Base-by-base conservation (phyloP, 768 basidiomycete genomes). In the Gloeopeniophorella convolvens region DNA sequence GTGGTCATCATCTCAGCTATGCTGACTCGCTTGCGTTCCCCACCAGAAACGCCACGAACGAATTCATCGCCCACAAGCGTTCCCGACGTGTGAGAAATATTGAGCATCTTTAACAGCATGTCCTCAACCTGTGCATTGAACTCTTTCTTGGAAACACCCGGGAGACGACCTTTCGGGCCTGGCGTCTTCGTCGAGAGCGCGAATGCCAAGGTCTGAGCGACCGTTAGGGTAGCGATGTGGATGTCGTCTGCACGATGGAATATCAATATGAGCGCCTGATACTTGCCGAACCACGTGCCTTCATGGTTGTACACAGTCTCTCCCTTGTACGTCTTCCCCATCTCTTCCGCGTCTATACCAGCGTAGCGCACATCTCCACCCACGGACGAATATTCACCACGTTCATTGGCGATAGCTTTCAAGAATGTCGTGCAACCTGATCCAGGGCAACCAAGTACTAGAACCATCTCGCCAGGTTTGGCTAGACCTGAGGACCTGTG, bases 1-100 rank as follows among this genome's bases (percentile, higher is more conserved):
- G 83, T 85, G 1, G 86, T 76, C 78, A 89, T 83, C 78, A 88
- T 89, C 67, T 93, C 90, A 10, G 85, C 84, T 59, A 92, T 92
- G 50, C 82, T 82, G 13, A 93, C 73, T 52, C 80, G 78, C 64
- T 92, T 93, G 44, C 83, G 75, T 60, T 89, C 87, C 16, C 87
- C 87, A 35, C 88, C 87, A 0, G 82, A 84, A 12, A 89, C 79
- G 20, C 86, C 85, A 13, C 83, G 83, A 8, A 95, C 83, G 59
- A 86, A 89, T 52, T 88, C 90, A 62, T 92, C 82, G 0, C 93
- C 93, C 33, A 95, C 82, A 0, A 87, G 79, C 4, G 91, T 94
- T 48, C 77, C 70, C 44, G 68, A 60, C 1, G 89, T 93, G 67
- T 94, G 89, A 6, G 75, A 72, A 60, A 95, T 86, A 60, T 91